Conservation (phyloP, 1,284 basidiomycete species). For the Fomes fomentarius region DNA sequence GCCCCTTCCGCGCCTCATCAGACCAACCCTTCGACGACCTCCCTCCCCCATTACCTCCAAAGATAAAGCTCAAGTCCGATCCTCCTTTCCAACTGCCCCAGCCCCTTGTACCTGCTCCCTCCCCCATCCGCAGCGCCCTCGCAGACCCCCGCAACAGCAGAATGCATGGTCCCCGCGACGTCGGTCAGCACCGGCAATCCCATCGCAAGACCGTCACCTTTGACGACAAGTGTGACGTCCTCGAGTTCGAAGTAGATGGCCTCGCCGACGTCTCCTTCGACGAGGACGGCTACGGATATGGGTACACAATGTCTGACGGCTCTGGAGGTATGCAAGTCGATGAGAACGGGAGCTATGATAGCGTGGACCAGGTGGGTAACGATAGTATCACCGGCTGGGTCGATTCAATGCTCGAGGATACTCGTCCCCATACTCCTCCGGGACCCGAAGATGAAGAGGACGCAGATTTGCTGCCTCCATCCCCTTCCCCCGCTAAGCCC, state of each 20-base stretch:
- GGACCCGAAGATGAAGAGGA: slow-evolving; percentile 38
- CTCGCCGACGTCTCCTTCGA: slow-evolving; percentile 41
- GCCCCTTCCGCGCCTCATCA: slow-evolving; percentile 66
- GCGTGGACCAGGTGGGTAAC: slow-evolving; percentile 44
- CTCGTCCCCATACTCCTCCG: slow-evolving; percentile 28
- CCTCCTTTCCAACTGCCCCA: slow-evolving; percentile 24
- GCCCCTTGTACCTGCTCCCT: slow-evolving; percentile 60
- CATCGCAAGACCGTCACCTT: slow-evolving; percentile 86
- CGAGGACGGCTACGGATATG: slow-evolving; percentile 39
- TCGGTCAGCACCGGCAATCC: slow-evolving; percentile 55
- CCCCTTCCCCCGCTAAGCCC: slow-evolving; percentile 59
- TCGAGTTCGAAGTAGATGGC: slow-evolving; percentile 72
- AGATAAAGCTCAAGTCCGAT: slow-evolving; percentile 21
- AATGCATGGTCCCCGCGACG: slow-evolving; percentile 79
- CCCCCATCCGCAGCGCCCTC: slow-evolving; percentile 55
- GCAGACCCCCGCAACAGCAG: slow-evolving; percentile 66
- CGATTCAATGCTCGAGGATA: slow-evolving; percentile 57
- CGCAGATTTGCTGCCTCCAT: slow-evolving; percentile 57
- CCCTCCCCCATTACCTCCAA: slow-evolving; percentile 34
- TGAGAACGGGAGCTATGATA: slow-evolving; percentile 20
- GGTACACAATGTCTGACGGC: slow-evolving; percentile 34
- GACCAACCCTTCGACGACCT: slow-evolving; percentile 28
- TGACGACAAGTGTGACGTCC: slow-evolving; percentile 83
- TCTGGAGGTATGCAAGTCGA: slow-evolving; percentile 37
- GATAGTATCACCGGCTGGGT: slow-evolving; percentile 66